Percentiles rank a stretch among this genome's conserved stretches.
These are phyloP conservation scores for Parietaria judaica DNA, from an alignment of 306 rosid genomes.

Conservation along the genomic window DNA sequence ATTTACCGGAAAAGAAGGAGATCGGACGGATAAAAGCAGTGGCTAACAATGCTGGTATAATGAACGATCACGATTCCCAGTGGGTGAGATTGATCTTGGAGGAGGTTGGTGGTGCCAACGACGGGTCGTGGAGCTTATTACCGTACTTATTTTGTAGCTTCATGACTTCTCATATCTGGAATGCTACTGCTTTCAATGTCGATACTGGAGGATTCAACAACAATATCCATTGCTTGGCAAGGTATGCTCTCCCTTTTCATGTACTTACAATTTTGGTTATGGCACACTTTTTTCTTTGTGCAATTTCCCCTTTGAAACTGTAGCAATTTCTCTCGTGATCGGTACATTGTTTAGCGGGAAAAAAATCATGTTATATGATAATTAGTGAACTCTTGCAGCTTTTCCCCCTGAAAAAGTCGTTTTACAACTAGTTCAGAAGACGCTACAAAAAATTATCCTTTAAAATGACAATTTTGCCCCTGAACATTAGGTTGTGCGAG, in stretches of 20 bases:
- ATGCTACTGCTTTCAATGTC: conserved; percentile 84
- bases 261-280: not conserved
- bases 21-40: conserved; percentile 71
- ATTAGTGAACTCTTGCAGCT: not conserved
- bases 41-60: conserved; percentile 68
- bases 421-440: no score
- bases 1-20: conserved; percentile 73
- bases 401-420: no score
- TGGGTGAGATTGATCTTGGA: conserved; percentile 91
- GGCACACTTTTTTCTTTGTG: not conserved
- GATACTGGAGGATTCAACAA: conserved; percentile 93
- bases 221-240: conserved; percentile 89
- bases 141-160: conserved; percentile 90
- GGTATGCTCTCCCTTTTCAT: conserved; percentile 40
- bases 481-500: no score
- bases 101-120: conserved; percentile 91
- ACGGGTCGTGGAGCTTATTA: conserved; percentile 93
- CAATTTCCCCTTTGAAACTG: no score
- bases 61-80: conserved; percentile 70
- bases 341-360: not conserved
- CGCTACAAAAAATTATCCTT: no score
- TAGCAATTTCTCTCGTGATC: no score
- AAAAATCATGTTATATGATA: not conserved
- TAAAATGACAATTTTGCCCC: no score
- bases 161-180: conserved; percentile 91